phyloP scores from a whole-genome alignment of 176 grass and related monocot species.

The Oryza meyeriana region DNA sequence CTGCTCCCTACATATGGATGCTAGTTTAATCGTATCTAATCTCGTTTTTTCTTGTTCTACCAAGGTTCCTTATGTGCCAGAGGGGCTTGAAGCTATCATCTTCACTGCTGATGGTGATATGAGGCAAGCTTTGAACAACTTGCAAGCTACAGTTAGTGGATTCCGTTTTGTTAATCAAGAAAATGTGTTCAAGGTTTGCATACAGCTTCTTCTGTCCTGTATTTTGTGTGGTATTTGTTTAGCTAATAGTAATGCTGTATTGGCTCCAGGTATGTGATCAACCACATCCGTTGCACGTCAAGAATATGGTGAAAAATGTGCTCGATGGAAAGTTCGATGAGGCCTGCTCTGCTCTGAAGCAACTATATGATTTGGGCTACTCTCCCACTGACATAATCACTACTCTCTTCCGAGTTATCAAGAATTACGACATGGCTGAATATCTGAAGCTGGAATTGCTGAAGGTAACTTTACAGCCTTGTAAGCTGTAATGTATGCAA shows the following conservation, averaged over 20 bases:
- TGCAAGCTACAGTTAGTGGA: conserved; percentile 91
- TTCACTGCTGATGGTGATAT: conserved; percentile 99
- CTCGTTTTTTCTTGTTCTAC: conserved; percentile 23
- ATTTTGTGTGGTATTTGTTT: conserved; percentile 1
- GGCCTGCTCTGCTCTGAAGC: conserved; percentile 70
- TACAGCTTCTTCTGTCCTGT: background rate
- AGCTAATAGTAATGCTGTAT: conserved; percentile 5
- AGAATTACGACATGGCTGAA: conserved; percentile 98
- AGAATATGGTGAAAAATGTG: conserved; percentile 90
- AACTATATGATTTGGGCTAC: conserved; percentile 90
- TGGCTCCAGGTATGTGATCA: conserved; percentile 74
- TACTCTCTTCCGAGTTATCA: conserved; percentile 86
- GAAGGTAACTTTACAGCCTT: conserved; percentile 53
- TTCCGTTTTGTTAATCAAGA: conserved; percentile 95
- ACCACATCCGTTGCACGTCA: conserved; percentile 87
- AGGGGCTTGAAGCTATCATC: conserved; percentile 95
- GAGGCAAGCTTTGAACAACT: conserved; percentile 96
- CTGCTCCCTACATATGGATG: background rate
- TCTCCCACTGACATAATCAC: conserved; percentile 96
- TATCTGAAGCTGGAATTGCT: conserved; percentile 89
- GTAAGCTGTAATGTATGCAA: background rate
- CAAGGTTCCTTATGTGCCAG: conserved; percentile 85
- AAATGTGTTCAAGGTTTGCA: conserved; percentile 82
- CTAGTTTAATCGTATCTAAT: background rate
- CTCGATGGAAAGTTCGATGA: conserved; percentile 84